Conservation (phyloP, 345 rosid species). For the Erodium maritimum region DNA sequence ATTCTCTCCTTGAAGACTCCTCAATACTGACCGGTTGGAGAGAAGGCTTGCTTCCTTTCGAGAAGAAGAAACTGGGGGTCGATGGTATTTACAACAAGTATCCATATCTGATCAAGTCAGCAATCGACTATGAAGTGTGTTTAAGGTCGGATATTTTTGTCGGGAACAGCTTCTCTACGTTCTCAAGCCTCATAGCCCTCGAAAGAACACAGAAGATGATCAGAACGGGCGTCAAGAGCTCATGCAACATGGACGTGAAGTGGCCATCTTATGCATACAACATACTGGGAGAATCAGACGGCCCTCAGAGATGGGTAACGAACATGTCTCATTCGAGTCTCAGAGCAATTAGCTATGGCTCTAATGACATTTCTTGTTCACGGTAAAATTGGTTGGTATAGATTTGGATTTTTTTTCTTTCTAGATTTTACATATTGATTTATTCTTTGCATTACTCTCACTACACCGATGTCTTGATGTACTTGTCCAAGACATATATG, state of each 20-base stretch:
- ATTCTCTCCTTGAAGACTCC: constrained; percentile 65
- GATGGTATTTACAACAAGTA: constrained; percentile 54
- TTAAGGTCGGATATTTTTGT: constrained; percentile 71
- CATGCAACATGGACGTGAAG: constrained; percentile 32
- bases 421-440: background rate
- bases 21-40: constrained; percentile 69
- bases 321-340: constrained; percentile 78
- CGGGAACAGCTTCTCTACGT: constrained; percentile 92
- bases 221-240: constrained; percentile 44
- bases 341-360: constrained; percentile 74
- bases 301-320: constrained; percentile 75
- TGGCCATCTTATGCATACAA: constrained; percentile 96
- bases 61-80: constrained; percentile 80
- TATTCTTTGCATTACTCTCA: too few relatives aligned
- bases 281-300: constrained; percentile 42
- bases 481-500: too few relatives aligned
- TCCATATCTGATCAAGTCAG: constrained; percentile 83
- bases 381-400: constrained; percentile 1
- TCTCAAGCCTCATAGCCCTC: constrained; percentile 81
- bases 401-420: too few relatives aligned
- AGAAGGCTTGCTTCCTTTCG: constrained; percentile 56
- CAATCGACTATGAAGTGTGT: constrained; percentile 97
- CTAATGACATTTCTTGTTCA: constrained; percentile 58
- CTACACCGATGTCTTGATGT: too few relatives aligned
- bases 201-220: constrained; percentile 77